Base-by-base conservation (phyloP, 352 stramenopile species). In the Pythium myriotylum region DNA sequence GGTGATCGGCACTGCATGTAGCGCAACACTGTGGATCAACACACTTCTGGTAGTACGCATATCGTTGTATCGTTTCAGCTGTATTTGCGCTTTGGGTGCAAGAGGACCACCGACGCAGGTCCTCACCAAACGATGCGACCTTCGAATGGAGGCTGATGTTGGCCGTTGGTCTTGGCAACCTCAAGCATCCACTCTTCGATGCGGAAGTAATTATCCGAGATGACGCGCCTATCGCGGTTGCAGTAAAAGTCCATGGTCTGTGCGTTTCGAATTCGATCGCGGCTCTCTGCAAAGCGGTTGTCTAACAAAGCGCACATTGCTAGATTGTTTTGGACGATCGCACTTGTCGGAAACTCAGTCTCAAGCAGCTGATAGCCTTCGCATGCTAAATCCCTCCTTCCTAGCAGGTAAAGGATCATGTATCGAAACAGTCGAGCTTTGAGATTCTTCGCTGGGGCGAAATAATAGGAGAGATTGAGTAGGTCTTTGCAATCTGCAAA, bases 1-100 rank as follows among this genome's bases (percentile, higher is more conserved):
- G 84, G 86, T 29, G 91, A 97, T 54, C 75, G 82, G 7, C 73
- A 92, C 64, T 94, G 84, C 60, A 94, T 92, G 80, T 92, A 47
- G 74, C 19, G 10, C 35, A 49, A n/a, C 41, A 48, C 19, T 12
- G 4, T 5, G 12, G 26, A 43, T 14, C 33, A 40, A 40, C 33
- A 40, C 33, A 14, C 14, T 40, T 14, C 33, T 43, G 13, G 4
- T 26, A 49, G 14, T 49, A 14, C 29, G 29, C 29, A 10, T 10
- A 10, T 35, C 29, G 29, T 35, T 35, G 29, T n/a, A n/a, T n/a
- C n/a, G n/a, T n/a, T n/a, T n/a, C n/a, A n/a, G n/a, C n/a, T n/a
- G n/a, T n/a, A 40, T 40, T 40, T 14, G 33, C 33, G 33, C 33
- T 40, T 14, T 14, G 8, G 14, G 14, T 14, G 8, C 8, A 40